Evolutionary conservation across 2,329 filamentous ascomycete genomes (phyloP).

Genomic region (Fusarium protoensiforme): DNA sequence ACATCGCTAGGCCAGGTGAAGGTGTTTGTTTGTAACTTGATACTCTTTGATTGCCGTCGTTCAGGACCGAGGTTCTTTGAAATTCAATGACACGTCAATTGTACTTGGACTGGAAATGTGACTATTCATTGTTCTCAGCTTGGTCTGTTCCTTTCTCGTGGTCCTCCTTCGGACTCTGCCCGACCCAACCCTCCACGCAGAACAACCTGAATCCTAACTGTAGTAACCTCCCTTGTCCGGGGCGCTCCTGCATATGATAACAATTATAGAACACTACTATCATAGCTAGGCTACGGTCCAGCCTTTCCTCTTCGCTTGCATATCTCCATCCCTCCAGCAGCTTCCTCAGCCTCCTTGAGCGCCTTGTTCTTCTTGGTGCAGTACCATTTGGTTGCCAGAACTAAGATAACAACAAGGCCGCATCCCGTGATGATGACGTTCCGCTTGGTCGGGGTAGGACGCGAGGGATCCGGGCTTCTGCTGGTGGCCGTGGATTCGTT

Average conservation of each 20-base stretch:
- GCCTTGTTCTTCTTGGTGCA: constrained; percentile 39
- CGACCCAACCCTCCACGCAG: neutral
- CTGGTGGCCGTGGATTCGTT: constrained; percentile 5
- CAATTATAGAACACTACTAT: neutral
- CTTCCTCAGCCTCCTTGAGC: constrained; percentile 31
- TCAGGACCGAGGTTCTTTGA: neutral
- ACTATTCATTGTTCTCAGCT: neutral
- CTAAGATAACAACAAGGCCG: constrained; percentile 29
- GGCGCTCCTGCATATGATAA: neutral
- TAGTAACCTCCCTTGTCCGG: neutral
- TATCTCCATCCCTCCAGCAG: constrained; percentile 27
- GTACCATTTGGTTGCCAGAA: constrained; percentile 38
- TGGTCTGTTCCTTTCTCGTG: neutral
- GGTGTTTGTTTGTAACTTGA: neutral
- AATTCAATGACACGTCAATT: neutral
- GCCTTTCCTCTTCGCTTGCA: neutral
- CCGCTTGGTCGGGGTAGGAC: constrained; percentile 5
- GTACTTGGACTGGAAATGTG: neutral
- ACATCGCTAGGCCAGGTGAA: constrained; percentile 2
- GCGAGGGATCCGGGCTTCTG: constrained; percentile 1
- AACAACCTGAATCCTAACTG: neutral
- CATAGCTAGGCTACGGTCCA: neutral
- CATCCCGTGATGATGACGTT: constrained; percentile 41
- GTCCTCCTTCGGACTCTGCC: neutral
- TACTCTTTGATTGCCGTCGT: neutral